phyloP scores from a whole-genome alignment of 2,329 filamentous ascomycete genomes.

The Cladosporium phlei region DNA sequence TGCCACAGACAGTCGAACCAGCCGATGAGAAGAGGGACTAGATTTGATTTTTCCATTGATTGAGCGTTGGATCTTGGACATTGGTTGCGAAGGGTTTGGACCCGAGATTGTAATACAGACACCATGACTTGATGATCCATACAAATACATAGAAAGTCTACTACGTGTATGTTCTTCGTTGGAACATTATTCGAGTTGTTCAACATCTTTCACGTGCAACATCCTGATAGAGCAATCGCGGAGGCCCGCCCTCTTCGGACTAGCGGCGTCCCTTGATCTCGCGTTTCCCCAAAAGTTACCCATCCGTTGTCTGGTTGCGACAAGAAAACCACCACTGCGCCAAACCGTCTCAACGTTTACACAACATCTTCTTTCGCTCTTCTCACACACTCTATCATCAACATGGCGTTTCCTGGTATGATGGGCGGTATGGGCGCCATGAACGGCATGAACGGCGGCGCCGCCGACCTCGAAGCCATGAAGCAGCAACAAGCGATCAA shows the following conservation, averaged over 20 bases:
- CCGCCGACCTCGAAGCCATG: slow-evolving; percentile 28
- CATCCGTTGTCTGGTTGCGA: background rate
- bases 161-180: background rate
- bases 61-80: too few relatives aligned
- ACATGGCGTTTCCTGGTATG: slow-evolving; percentile 25
- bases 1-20: background rate
- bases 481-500: slow-evolving; percentile 48
- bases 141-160: background rate
- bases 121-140: background rate
- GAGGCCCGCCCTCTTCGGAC: background rate
- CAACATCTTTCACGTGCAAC: background rate
- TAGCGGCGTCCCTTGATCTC: slow-evolving; percentile 1
- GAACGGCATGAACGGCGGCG: slow-evolving; percentile 15
- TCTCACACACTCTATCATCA: slow-evolving; percentile 1
- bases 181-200: background rate
- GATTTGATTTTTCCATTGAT: too few relatives aligned
- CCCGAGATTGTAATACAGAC: background rate
- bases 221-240: background rate
- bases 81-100: too few relatives aligned
- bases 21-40: slow-evolving; percentile 5
- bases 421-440: slow-evolving; percentile 18
- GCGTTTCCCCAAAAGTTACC: slow-evolving; percentile 5
- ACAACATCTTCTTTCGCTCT: too few relatives aligned
- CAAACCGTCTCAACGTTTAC: too few relatives aligned
- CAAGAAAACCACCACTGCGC: background rate